Evolutionary conservation across 768 basidiomycete species (phyloP).

Genomic region (Trametes sanguinea): DNA sequence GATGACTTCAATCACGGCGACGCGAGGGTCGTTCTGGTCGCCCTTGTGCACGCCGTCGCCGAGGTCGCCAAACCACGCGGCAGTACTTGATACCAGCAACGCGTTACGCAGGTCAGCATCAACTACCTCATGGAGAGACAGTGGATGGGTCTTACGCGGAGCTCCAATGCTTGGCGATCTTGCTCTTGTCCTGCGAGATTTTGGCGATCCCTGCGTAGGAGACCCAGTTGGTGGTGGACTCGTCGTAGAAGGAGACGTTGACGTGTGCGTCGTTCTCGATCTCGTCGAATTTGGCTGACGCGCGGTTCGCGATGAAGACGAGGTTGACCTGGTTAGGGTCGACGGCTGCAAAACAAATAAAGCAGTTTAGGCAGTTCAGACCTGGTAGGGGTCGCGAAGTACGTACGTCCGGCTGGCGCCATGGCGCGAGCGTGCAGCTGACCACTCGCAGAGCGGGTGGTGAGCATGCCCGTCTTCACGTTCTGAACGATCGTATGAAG

Average conservation of each 20-base stretch:
- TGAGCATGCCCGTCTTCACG: slow-evolving; percentile 74
- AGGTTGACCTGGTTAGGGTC: slow-evolving; percentile 54
- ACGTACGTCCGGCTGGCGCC: slow-evolving; percentile 68
- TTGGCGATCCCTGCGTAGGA: slow-evolving; percentile 75
- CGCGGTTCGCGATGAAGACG: slow-evolving; percentile 74
- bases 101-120: background rate
- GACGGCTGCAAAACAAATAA: slow-evolving; percentile 37
- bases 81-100: slow-evolving; percentile 41
- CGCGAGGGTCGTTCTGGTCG: slow-evolving; percentile 75
- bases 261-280: slow-evolving; percentile 74
- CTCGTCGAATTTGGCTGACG: slow-evolving; percentile 73
- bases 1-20: slow-evolving; percentile 76
- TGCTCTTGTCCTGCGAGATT: slow-evolving; percentile 58
- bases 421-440: slow-evolving; percentile 80
- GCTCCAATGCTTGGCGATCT: slow-evolving; percentile 65
- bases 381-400: background rate
- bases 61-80: slow-evolving; percentile 85
- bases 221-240: slow-evolving; percentile 74
- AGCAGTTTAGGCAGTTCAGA: too few relatives aligned
- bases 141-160: slow-evolving; percentile 41
- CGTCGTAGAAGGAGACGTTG: slow-evolving; percentile 79
- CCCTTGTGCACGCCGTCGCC: slow-evolving; percentile 85
- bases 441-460: slow-evolving; percentile 67
- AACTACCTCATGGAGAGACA: background rate
- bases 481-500: slow-evolving; percentile 65